Evolutionary conservation across 1,284 basidiomycete species (phyloP), one percentile per base, ranked within the genome.

Genomic region (Cystobasidiaceae sp.): DNA sequence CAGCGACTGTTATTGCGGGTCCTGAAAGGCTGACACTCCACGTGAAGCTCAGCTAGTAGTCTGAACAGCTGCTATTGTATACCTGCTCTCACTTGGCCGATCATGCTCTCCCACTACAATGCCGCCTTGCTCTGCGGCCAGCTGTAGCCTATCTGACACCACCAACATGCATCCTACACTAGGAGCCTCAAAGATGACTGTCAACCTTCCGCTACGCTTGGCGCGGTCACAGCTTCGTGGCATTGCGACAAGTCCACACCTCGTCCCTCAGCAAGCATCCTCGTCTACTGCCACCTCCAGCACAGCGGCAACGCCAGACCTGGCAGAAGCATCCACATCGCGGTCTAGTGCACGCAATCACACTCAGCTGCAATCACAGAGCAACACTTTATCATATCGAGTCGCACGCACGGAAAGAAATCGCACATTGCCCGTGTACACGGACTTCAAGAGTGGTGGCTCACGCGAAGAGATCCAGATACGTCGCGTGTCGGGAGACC

Each of bases 381-480:
- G 39, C 54, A n/a, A n/a, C n/a, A n/a, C n/a, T n/a, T n/a, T n/a
- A n/a, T n/a, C n/a, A n/a, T 59, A 59, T 44, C 48, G 8, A 23
- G 45, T 59, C 56, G 45, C 56, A 1, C 56, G 56, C n/a, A 49
- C 44, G 21, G 45, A 59, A 27, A 3, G 25, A 23, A 59, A 59
- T 39, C 5, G 32, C 7, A n/a, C 56, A 13, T 33, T 59, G 56
- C 44, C 44, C 19, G 56, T 59, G 27, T 59, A 46, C 45, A 33
- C 44, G n/a, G 41, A 59, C 21, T 46, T 49, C 8, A 39, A 43
- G 39, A 0, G 27, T 19, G 56, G 56, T 15, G 56, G 45, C 17
- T 46, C 56, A 46, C 56, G 56, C 28, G 39, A 59, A 32, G 56
- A 59, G 30, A 33, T 59, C 19, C 45, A 33, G 25, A 59, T 59